Percentiles rank a stretch among this genome's conserved stretches.
phyloP scores from a whole-genome alignment of 2,329 filamentous ascomycete species.

The Erysiphe pulchra region DNA sequence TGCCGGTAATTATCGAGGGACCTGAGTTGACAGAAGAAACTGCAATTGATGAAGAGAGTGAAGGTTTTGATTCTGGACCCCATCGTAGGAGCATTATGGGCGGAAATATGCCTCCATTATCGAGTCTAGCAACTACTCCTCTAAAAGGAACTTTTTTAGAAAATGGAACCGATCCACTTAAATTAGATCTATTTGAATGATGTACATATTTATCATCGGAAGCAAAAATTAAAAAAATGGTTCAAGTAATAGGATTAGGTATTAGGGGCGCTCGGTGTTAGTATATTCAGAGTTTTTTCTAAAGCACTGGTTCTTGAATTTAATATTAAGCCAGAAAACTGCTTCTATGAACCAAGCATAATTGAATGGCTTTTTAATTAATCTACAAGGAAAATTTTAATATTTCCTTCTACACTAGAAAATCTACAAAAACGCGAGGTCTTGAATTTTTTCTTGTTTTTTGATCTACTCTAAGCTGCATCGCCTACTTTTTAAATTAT shows the following conservation, averaged over 20 bases:
- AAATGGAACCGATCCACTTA: slow-evolving; percentile 2
- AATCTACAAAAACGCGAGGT: no score
- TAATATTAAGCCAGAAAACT: no score
- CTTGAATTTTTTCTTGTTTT: no score
- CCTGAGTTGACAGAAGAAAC: slow-evolving; percentile 11
- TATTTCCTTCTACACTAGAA: no score
- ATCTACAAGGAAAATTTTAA: no score
- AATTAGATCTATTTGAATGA: slow-evolving; percentile 8
- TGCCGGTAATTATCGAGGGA: slow-evolving; percentile 11
- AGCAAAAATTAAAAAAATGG: not conserved
- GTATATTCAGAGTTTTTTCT: slow-evolving; percentile 8
- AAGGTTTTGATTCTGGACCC: slow-evolving; percentile 25
- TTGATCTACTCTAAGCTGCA: no score
- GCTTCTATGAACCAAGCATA: no score
- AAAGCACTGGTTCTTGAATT: not conserved
- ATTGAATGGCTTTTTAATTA: no score
- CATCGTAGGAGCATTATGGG: slow-evolving; percentile 30
- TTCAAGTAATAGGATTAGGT: slow-evolving; percentile 1
- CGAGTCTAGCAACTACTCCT: slow-evolving; percentile 25
- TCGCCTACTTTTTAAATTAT: no score
- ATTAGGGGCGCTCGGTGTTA: slow-evolving; percentile 9
- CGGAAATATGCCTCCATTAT: slow-evolving; percentile 15
- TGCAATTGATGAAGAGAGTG: slow-evolving; percentile 24
- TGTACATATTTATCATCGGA: not conserved
- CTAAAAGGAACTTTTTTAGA: slow-evolving; percentile 12